Evolutionary conservation across 2,329 filamentous ascomycete species (phyloP).

Genomic region (Dichotomopilus funicola): DNA sequence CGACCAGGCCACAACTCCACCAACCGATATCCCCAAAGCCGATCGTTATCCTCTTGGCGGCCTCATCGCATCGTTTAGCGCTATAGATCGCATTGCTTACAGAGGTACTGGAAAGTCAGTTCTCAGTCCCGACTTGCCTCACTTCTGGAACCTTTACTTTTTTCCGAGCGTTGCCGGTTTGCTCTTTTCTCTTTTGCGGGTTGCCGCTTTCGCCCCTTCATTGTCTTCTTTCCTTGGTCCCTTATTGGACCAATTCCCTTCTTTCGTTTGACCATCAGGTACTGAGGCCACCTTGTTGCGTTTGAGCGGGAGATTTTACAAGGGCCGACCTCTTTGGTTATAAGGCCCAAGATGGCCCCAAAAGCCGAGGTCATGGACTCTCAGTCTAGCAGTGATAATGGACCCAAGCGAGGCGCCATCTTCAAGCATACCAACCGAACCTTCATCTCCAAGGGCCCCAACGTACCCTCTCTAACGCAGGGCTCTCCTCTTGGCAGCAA

Average conservation of each 20-base stretch:
- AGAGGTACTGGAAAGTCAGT: too few relatives aligned
- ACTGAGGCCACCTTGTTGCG: background rate
- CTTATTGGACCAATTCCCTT: background rate
- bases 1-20: background rate
- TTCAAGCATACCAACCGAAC: slow-evolving; percentile 13
- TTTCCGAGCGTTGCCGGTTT: background rate
- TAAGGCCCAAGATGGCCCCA: background rate
- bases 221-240: background rate
- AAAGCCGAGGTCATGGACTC: background rate
- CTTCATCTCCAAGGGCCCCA: slow-evolving; percentile 12
- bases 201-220: background rate
- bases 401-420: slow-evolving; percentile 1
- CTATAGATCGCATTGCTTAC: background rate
- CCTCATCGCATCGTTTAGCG: slow-evolving; percentile 1
- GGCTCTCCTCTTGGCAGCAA: background rate
- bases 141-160: background rate
- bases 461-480: background rate
- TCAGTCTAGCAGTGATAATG: background rate
- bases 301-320: background rate
- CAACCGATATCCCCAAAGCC: background rate
- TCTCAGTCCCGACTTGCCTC: background rate
- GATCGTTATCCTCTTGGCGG: background rate
- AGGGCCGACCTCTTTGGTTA: background rate
- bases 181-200: slow-evolving; percentile 1
- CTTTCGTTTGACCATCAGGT: background rate